phyloP scores from a whole-genome alignment of 371 early-diverging fungal genomes.

The Mucor mucedo region DNA sequence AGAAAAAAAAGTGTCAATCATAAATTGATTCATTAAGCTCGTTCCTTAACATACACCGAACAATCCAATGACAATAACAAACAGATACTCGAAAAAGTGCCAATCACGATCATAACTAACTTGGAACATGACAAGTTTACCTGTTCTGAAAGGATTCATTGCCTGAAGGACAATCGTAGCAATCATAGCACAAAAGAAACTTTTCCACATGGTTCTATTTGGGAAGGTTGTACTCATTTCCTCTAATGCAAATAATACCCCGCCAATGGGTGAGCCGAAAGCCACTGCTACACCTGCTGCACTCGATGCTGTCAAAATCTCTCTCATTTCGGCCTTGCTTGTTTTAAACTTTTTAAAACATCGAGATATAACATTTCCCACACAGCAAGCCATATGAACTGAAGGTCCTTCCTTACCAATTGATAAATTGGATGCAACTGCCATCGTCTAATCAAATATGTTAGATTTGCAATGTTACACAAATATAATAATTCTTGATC shows the following conservation, averaged over 20 bases:
- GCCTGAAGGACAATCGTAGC: constrained; percentile 90
- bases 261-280: constrained; percentile 93
- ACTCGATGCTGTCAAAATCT: constrained; percentile 90
- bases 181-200: constrained; percentile 91
- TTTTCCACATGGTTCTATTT: constrained; percentile 93
- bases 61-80: constrained; percentile 87
- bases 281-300: constrained; percentile 96
- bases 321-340: constrained; percentile 88
- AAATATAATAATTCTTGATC: neutral
- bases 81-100: constrained; percentile 85
- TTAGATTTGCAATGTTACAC: neutral
- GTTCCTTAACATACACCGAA: constrained; percentile 72
- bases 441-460: constrained; percentile 62
- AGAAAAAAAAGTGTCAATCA: neutral
- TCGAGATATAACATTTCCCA: constrained; percentile 88
- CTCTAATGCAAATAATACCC: constrained; percentile 95
- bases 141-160: constrained; percentile 93
- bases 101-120: constrained; percentile 91
- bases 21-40: neutral
- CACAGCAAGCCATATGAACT: constrained; percentile 92
- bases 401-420: constrained; percentile 96
- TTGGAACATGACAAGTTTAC: constrained; percentile 94
- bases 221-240: constrained; percentile 96
- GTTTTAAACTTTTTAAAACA: constrained; percentile 83
- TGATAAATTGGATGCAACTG: constrained; percentile 87